Percentiles rank a stretch among this genome's conserved stretches.
These are phyloP conservation scores for Eucalyptus sp. DNA, from an alignment of 345 rosid species.

Conservation along the genomic window DNA sequence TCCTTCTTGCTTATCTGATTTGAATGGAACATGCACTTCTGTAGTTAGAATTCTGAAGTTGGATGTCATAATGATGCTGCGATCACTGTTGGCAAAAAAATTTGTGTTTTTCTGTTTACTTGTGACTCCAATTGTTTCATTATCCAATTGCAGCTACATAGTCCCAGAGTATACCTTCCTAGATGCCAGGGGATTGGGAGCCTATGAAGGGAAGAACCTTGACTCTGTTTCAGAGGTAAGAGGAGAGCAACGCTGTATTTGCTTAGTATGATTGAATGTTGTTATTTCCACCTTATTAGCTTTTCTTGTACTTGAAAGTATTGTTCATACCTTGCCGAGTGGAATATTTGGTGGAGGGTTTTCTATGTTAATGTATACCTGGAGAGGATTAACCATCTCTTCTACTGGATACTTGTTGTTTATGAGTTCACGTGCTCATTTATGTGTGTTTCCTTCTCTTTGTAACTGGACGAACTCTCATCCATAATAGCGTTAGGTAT, in stretches of 20 bases:
- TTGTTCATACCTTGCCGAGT: background rate
- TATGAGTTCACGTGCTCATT: background rate
- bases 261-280: background rate
- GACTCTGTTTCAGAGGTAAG: slow-evolving; percentile 71
- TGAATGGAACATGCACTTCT: background rate
- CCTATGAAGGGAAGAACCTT: slow-evolving; percentile 77
- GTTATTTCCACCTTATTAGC: background rate
- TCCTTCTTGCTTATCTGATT: background rate
- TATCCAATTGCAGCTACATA: slow-evolving; percentile 40
- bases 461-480: background rate
- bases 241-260: background rate
- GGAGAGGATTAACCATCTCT: background rate
- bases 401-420: background rate
- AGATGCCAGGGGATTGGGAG: slow-evolving; percentile 96
- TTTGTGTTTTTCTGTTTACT: background rate
- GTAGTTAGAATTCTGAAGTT: background rate
- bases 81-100: background rate
- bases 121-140: background rate
- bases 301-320: background rate
- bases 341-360: background rate
- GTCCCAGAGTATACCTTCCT: slow-evolving; percentile 93
- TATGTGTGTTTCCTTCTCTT: background rate
- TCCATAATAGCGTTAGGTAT: slow-evolving; percentile 30
- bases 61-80: background rate
- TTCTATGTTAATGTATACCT: background rate